A percentile compares a stretch with the other conserved stretches of the same genome.
Conservation (phyloP, 2,329 filamentous ascomycete species). For the Microascus cirrosus region DNA sequence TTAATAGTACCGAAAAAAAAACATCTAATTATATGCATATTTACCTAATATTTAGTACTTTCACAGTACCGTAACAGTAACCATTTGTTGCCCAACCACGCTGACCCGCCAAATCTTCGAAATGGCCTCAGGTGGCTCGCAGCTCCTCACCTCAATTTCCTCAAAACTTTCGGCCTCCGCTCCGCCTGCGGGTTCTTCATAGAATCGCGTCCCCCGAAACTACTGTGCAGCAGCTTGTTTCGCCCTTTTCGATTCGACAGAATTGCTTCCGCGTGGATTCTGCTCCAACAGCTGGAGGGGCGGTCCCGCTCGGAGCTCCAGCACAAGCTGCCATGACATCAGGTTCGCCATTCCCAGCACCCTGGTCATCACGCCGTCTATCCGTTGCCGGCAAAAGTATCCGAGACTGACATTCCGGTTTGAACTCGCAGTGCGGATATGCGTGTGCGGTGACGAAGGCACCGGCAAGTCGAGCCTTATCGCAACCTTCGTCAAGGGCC, state of each 20-base stretch:
- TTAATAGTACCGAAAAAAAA: background rate
- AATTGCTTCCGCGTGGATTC: background rate
- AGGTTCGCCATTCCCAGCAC: constrained; percentile 1
- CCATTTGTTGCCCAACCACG: background rate
- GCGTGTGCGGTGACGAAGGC: constrained; percentile 91
- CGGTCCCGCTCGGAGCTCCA: background rate
- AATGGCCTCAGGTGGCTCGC: background rate
- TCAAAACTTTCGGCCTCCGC: background rate
- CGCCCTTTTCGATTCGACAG: background rate
- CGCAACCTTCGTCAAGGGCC: constrained; percentile 91
- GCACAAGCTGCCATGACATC: constrained; percentile 2
- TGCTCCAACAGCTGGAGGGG: background rate
- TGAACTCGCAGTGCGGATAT: constrained; percentile 60
- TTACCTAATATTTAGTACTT: too few relatives aligned
- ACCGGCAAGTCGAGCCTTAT: constrained; percentile 92
- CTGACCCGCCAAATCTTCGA: background rate
- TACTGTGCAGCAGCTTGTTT: background rate
- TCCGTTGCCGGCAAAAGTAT: background rate
- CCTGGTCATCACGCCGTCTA: background rate
- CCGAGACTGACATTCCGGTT: background rate
- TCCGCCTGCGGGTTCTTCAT: background rate
- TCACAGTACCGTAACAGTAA: background rate
- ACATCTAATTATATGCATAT: background rate
- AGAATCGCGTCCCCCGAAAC: background rate
- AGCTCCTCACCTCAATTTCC: background rate